A percentile compares a stretch with the other conserved stretches of the same genome.
Evolutionary conservation across 169 alveolate genomes (phyloP).

Genomic region (Plasmodium adleri): DNA sequence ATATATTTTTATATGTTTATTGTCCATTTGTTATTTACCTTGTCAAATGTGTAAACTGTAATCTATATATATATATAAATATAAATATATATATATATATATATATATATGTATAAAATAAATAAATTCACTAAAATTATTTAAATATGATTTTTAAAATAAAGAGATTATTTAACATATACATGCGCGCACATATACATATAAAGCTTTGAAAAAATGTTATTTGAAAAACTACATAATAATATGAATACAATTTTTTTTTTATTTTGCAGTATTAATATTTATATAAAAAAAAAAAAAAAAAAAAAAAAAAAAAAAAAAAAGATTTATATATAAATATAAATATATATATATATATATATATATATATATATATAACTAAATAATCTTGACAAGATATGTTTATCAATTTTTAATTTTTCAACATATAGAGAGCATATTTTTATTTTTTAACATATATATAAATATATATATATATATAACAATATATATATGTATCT

Average conservation of each 20-base stretch:
- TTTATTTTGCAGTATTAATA: background rate
- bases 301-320: background rate
- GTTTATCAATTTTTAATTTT: slow-evolving; percentile 18
- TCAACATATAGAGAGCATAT: background rate
- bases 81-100: too few relatives aligned
- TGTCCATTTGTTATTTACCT: background rate
- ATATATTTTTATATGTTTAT: too few relatives aligned
- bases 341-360: slow-evolving; percentile 7
- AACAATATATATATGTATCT: background rate
- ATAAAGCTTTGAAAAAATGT: slow-evolving; percentile 55
- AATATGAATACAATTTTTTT: background rate
- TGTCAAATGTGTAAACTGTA: slow-evolving; percentile 8
- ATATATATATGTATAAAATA: slow-evolving; percentile 1
- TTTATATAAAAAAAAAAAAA: background rate
- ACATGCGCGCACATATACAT: slow-evolving; percentile 71
- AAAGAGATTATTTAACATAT: slow-evolving; percentile 49
- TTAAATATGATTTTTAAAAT: slow-evolving; percentile 58
- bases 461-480: slow-evolving; percentile 5
- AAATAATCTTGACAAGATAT: slow-evolving; percentile 26
- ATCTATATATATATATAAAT: slow-evolving; percentile 21
- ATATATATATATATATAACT: slow-evolving; percentile 9
- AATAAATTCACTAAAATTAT: slow-evolving; percentile 58
- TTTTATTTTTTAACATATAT: background rate
- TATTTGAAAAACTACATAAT: slow-evolving; percentile 26
- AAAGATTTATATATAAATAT: background rate